phyloP scores from a whole-genome alignment of 2,329 filamentous ascomycete species.

The Sporothrix phasma region DNA sequence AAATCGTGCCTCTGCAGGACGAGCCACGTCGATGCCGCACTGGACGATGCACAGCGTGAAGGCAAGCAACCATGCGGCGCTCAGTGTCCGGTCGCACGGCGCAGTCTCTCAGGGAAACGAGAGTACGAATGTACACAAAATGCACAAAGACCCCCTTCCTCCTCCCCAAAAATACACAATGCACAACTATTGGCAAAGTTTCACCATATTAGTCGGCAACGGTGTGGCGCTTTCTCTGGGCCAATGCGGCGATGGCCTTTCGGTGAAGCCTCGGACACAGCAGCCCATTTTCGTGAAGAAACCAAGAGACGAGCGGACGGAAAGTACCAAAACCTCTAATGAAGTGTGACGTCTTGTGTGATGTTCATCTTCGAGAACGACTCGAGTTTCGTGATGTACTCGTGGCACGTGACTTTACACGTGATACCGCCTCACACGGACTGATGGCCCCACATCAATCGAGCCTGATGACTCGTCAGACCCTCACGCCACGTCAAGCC shows the following conservation, averaged over 20 bases:
- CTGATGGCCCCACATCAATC: background rate
- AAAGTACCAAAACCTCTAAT: background rate
- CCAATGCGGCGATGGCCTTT: background rate
- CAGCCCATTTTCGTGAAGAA: background rate
- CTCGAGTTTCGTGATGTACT: background rate
- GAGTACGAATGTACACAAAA: too few species aligned
- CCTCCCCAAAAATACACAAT: too few species aligned
- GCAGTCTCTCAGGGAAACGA: too few species aligned
- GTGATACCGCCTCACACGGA: background rate
- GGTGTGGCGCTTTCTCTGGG: too few species aligned
- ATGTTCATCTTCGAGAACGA: background rate
- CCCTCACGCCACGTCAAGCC: conserved; percentile 9
- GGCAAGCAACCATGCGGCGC: background rate
- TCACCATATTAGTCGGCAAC: too few species aligned
- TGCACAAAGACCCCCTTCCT: too few species aligned
- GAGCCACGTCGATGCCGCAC: conserved; percentile 7
- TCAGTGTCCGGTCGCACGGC: background rate
- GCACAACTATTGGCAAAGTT: too few species aligned
- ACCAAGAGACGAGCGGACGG: background rate
- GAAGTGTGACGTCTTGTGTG: background rate
- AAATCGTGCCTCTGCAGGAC: conserved; percentile 7
- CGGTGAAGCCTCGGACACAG: background rate
- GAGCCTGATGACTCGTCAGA: conserved; percentile 4
- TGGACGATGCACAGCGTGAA: background rate
- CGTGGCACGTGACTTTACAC: background rate